A percentile compares a stretch with the other conserved stretches of the same genome.
These are phyloP conservation scores for Paramecium biaurelia DNA, from an alignment of 73 alveolate species.

Conservation along the genomic window DNA sequence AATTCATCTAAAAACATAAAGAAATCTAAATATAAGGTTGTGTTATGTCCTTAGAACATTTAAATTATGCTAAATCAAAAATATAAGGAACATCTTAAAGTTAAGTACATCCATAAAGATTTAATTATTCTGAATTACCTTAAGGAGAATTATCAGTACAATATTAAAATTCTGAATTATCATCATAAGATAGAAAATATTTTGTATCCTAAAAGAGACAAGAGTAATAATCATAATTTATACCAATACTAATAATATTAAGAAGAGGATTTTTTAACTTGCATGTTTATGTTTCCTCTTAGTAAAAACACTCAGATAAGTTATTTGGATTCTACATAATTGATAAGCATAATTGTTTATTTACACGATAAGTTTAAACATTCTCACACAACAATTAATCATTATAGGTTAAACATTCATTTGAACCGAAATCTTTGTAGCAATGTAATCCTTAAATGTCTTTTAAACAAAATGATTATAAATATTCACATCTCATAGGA, in stretches of 20 bases:
- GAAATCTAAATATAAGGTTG: not conserved
- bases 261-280: not conserved
- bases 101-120: not conserved
- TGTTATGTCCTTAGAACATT: not conserved
- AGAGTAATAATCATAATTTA: not conserved
- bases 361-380: not conserved
- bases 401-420: not conserved
- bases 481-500: not conserved
- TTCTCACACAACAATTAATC: not conserved
- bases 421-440: not conserved
- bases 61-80: not conserved
- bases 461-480: not conserved
- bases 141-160: not conserved
- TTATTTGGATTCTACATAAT: not conserved
- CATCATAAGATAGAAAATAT: not conserved
- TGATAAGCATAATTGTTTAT: not conserved
- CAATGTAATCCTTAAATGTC: not conserved
- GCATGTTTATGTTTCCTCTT: not conserved
- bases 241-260: not conserved
- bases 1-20: not conserved
- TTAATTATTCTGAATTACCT: not conserved
- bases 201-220: not conserved
- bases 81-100: not conserved
- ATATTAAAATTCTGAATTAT: not conserved
- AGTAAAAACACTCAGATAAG: not conserved